phyloP scores from a whole-genome alignment of 2,329 filamentous ascomycete genomes.

The Didymella pomorum region DNA sequence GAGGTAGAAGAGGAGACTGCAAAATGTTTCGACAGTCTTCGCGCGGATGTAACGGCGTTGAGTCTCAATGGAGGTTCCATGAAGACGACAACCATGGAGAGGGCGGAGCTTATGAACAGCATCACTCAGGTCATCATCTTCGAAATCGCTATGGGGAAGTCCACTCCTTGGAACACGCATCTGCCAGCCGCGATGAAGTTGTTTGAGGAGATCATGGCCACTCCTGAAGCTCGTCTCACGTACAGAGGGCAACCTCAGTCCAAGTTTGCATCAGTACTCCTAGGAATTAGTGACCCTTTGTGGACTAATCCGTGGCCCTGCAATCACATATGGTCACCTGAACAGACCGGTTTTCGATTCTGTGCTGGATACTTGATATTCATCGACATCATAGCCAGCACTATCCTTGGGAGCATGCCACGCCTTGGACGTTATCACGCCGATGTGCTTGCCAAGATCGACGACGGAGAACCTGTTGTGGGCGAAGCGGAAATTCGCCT shows the following conservation, averaged over 20 bases:
- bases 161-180: conserved; percentile 21
- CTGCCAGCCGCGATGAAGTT: conserved; percentile 23
- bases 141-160: conserved; percentile 24
- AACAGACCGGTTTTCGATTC: conserved; percentile 26
- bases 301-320: conserved; percentile 18
- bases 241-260: conserved; percentile 16
- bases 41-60: conserved; percentile 16
- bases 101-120: conserved; percentile 20
- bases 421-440: conserved; percentile 17
- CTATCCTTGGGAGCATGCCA: conserved; percentile 13
- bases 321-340: conserved; percentile 22
- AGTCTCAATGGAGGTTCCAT: neutral
- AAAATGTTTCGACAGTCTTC: conserved; percentile 23
- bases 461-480: conserved; percentile 13
- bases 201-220: conserved; percentile 24
- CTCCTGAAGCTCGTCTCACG: neutral
- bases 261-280: conserved; percentile 13
- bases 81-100: conserved; percentile 7
- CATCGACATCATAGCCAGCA: conserved; percentile 26
- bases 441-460: conserved; percentile 12
- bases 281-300: conserved; percentile 17
- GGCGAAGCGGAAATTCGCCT: conserved; percentile 24
- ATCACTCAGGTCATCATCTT: conserved; percentile 26
- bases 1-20: conserved; percentile 22
- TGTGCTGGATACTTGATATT: conserved; percentile 26